Evolutionary conservation across 2,329 filamentous ascomycete genomes (phyloP), one percentile per base, ranked within the genome.

Genomic region (Herpotrichia juniperi): DNA sequence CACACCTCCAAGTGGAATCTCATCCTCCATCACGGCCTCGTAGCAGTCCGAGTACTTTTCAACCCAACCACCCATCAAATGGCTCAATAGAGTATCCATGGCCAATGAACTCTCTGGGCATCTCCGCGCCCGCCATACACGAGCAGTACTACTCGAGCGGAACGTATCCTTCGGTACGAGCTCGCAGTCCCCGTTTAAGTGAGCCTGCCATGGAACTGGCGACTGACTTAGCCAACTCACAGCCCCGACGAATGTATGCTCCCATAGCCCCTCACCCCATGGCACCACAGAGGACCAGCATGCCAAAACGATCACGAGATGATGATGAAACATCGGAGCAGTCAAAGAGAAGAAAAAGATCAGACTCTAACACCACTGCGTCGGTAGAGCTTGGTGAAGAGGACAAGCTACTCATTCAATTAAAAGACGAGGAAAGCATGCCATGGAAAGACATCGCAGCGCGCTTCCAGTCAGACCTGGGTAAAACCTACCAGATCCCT

Each of bases 371-470:
- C 45, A 62, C 56, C 3, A 67, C 67, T 4, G 54, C 50, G 9
- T 68, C 71, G 11, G 67, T 73, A 8, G 78, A 80, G 49, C 66
- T 82, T 6, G 77, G 72, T 51, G 79, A 82, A 34, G 80, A 82
- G 61, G 80, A 83, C 51, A 72, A 73, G 39, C 65, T 81, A 17
- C 74, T 83, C 9, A 68, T 82, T 14, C 72, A 75, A 52, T 72
- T 83, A 42, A 82, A 81, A 51, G 79, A 82, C 51, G 78, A 81
- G 43, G 79, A 82, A 49, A 74, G 69, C 26, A 75, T 82, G 48
- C 77, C 80, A 0, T 83, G 80, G 81, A 83, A 83, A 61, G 80
- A 82, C 51, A 82, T 83, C 52, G 78, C 78, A 8, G 71, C 73
- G 6, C 77, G 77, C 19, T 82, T 82, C 64, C 73, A 78, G 49